Evolutionary conservation across 31 red algal species (phyloP).

Genomic region (Bonnemaisonia californica): DNA sequence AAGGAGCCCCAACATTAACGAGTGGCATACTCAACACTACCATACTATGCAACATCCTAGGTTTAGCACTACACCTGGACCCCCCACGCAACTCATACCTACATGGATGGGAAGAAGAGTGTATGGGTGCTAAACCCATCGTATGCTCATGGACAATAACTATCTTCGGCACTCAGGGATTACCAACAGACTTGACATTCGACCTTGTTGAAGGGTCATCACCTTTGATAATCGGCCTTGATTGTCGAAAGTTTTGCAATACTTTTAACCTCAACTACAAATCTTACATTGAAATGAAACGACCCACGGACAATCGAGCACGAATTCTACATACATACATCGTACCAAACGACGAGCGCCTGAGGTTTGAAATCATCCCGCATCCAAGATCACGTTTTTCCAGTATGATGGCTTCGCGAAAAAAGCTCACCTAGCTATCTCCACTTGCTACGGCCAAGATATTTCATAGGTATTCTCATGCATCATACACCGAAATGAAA

Average conservation of each 20-base stretch:
- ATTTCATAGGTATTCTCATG: constrained; percentile 15
- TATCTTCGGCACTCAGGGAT: background rate
- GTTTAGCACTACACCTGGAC: too few species aligned
- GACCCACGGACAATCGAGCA: background rate
- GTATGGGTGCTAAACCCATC: background rate
- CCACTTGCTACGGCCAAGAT: background rate
- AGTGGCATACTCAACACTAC: constrained; percentile 1
- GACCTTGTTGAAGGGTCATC: constrained; percentile 4
- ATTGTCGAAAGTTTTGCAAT: background rate
- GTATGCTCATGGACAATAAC: background rate
- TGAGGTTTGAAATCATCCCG: background rate
- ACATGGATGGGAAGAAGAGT: background rate
- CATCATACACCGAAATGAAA: constrained; percentile 4
- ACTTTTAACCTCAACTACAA: background rate
- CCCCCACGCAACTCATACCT: too few species aligned
- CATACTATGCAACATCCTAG: background rate
- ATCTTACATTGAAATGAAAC: background rate
- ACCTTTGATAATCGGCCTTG: constrained; percentile 8
- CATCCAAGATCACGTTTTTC: background rate
- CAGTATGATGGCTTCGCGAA: background rate
- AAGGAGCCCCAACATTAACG: background rate
- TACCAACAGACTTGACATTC: background rate
- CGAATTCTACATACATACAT: background rate
- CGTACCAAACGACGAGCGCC: background rate
- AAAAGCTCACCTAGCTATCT: background rate